Base-by-base conservation (phyloP, 805 yeast genomes). In the Kodamaea jinghongensis region DNA sequence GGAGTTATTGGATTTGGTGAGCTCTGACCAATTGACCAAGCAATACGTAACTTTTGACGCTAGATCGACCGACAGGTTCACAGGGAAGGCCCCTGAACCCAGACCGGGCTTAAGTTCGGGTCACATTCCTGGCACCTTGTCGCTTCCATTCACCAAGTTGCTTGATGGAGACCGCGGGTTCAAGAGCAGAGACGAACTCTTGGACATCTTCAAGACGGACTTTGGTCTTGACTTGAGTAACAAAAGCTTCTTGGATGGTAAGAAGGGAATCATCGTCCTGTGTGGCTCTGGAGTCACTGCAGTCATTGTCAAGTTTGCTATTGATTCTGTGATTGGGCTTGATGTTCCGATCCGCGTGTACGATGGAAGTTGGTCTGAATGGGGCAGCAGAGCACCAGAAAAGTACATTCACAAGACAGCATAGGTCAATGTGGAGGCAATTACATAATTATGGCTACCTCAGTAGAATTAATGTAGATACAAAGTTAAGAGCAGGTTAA, bases 251-350 rank as follows among this genome's bases (percentile, higher is more conserved):
- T 50, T 71, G 27, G 59, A 58, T 31, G 63, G 54, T 13, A 61
- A 69, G 12, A 82, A 83, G 52, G 90, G 87, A 9, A 79, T 86
- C 13, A 79, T 93, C 36, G 85, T 84, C 28, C 79, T 86, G 86
- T 93, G 99, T 58, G 99, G 98, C 20, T 83, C 97, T 0, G 99
- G 98, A 33, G 97, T 93, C 35, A 83, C 97, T 8, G 98, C 97
- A 1, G 87, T 91, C 47, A 80, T 93, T 29, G 73, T 47, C 33
- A 83, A 86, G 60, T 67, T 83, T 6, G 98, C 95, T 41, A 55
- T 69, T 31, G 64, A 73, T 36, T 54, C 61, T 4, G 53, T 71
- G 11, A 56, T 63, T 27, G 61, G 66, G 8, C 51, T 60, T n/a
- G 51, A 64, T 9, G 60, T 64, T 12, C 65, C 71, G 5, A 47